phyloP scores from a whole-genome alignment of 2,329 filamentous ascomycete species.

The Cercospora sp. region DNA sequence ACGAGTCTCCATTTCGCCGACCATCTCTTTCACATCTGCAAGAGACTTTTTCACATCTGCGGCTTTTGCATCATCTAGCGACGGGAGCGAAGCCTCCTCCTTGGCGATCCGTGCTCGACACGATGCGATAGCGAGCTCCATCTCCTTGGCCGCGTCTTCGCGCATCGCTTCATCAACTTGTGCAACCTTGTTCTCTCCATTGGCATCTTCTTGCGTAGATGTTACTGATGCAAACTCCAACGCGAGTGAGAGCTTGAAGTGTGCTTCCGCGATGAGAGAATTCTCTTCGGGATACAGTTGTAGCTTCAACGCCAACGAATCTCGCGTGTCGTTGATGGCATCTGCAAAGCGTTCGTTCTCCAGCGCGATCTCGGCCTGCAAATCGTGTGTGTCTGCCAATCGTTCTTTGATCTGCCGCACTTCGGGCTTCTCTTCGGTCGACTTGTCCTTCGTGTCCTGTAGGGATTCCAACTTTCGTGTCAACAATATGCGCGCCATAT shows the following conservation, averaged over 20 bases:
- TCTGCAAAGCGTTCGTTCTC: constrained; percentile 91
- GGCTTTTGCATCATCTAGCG: constrained; percentile 55
- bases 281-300: constrained; percentile 77
- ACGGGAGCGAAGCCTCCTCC: constrained; percentile 65
- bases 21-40: constrained; percentile 72
- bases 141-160: constrained; percentile 68
- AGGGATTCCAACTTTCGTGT: constrained; percentile 56
- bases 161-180: constrained; percentile 67
- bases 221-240: constrained; percentile 86
- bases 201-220: constrained; percentile 53
- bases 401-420: constrained; percentile 73
- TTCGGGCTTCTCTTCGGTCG: constrained; percentile 36
- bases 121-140: constrained; percentile 72
- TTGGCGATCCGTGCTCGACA: constrained; percentile 69
- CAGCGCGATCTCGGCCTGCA: constrained; percentile 93
- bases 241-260: constrained; percentile 93
- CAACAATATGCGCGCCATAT: constrained; percentile 61
- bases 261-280: constrained; percentile 85
- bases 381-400: constrained; percentile 87
- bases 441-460: constrained; percentile 49
- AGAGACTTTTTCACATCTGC: constrained; percentile 66
- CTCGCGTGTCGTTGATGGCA: constrained; percentile 80
- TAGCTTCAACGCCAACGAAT: constrained; percentile 75
- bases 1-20: constrained; percentile 76
- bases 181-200: constrained; percentile 39